Percentiles rank a stretch among this genome's conserved stretches.
Conservation (phyloP, 2,329 filamentous ascomycete genomes). For the Dothiorella sarmentorum region DNA sequence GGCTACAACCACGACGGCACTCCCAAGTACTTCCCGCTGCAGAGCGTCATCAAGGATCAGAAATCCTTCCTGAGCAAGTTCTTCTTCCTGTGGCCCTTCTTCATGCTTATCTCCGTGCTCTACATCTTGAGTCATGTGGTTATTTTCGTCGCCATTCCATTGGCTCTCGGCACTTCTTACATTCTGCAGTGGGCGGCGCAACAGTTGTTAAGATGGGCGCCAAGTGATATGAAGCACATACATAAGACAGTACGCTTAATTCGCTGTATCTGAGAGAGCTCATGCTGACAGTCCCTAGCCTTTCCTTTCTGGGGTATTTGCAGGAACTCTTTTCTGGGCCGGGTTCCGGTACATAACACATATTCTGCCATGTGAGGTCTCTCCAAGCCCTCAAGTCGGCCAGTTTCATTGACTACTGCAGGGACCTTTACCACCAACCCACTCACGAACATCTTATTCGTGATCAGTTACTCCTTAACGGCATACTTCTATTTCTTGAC, state of each 20-base stretch:
- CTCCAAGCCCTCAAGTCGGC: constrained; percentile 1
- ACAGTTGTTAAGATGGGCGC: constrained; percentile 76
- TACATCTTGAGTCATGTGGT: constrained; percentile 70
- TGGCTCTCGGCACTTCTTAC: constrained; percentile 64
- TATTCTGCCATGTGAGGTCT: constrained; percentile 64
- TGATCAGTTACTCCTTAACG: constrained; percentile 60
- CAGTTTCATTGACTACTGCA: constrained; percentile 40
- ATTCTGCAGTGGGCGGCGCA: constrained; percentile 73
- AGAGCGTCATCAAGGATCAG: constrained; percentile 71
- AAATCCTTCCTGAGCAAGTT: constrained; percentile 76
- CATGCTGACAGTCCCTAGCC: constrained; percentile 53
- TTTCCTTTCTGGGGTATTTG: constrained; percentile 91
- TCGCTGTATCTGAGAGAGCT: constrained; percentile 21
- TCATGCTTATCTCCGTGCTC: constrained; percentile 68
- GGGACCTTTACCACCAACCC: constrained; percentile 63
- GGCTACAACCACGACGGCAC: constrained; percentile 80
- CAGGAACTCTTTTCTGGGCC: constrained; percentile 77
- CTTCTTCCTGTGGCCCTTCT: constrained; percentile 84
- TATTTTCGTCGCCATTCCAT: constrained; percentile 71
- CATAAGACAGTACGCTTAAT: constrained; percentile 85
- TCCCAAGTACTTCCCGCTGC: constrained; percentile 69
- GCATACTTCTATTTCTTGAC: constrained; percentile 82
- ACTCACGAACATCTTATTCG: constrained; percentile 77
- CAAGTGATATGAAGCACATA: constrained; percentile 81
- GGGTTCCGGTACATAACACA: constrained; percentile 71